Evolutionary conservation across 306 rosid genomes (phyloP), one percentile per base, ranked within the genome.

Genomic region (Pyrus betulifolia): DNA sequence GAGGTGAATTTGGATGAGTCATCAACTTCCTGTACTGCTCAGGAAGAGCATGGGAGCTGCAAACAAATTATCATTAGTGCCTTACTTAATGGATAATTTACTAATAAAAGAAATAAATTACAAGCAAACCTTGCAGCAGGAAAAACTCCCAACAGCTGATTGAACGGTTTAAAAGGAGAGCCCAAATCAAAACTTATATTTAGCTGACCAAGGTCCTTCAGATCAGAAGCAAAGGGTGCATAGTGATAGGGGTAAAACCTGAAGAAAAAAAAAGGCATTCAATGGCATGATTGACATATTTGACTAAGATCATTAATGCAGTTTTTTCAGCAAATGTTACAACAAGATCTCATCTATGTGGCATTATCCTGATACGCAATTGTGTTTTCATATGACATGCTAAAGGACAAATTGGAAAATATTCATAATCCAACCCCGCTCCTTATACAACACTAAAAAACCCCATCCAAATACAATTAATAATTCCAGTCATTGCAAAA

Each of bases 161-260:
- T 88, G 84, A 92, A 96, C 46, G 99, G 99, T 87, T 93, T 92
- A 76, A 96, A 96, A 52, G 99, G 99, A 38, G 88, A 63, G 31
- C 99, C 99, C 81, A 87, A 81, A 9, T 85, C 78, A 71, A 92
- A 96, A 77, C 30, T 71, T 88, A 92, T 96, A 63, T 79, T 28
- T 79, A 96, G 90, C 74, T 85, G 82, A 77, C 85, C 86, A 66
- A 92, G 99, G 82, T 76, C 94, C 83, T 83, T 88, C 42, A 96
- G 96, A 82, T 96, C 99, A 78, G 99, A 96, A 8, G 99, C 99
- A 87, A 96, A 93, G 6, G 99, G 98, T 27, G 98, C 98, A 84
- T 93, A 96, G 79, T 96, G 99, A 79, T 96, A 96, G 2, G 99
- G 99, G 85, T 96, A 92, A 89, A 92, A 96, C 99, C 99, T 96